These are phyloP conservation scores for Aphanomyces astaci DNA, from an alignment of 352 stramenopile genomes.

Conservation along the genomic window DNA sequence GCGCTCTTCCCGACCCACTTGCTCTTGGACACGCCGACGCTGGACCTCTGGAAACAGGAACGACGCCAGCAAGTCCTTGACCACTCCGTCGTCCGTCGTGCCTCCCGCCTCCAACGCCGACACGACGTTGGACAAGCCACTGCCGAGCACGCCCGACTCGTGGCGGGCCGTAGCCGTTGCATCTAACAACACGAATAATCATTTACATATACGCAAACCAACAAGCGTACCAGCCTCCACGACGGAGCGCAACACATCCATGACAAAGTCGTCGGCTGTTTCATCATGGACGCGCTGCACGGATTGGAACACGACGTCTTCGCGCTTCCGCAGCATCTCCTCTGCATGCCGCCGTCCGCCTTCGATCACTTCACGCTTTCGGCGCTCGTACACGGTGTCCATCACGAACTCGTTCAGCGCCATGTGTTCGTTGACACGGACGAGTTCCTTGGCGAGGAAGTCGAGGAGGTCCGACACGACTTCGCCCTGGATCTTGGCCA, in stretches of 20 bases:
- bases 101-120: slow-evolving; percentile 37
- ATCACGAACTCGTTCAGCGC: slow-evolving; percentile 67
- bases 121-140: slow-evolving; percentile 42
- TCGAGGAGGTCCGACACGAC: slow-evolving; percentile 84
- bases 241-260: slow-evolving; percentile 54
- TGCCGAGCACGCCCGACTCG: slow-evolving; percentile 46
- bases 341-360: slow-evolving; percentile 81
- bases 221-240: slow-evolving; percentile 34
- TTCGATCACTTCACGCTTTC: slow-evolving; percentile 75
- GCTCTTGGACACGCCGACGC: slow-evolving; percentile 45
- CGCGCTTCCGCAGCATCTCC: slow-evolving; percentile 63
- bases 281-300: slow-evolving; percentile 75
- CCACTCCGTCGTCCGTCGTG: slow-evolving; percentile 50
- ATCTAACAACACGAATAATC: slow-evolving; percentile 3
- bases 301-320: slow-evolving; percentile 74
- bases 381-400: slow-evolving; percentile 54
- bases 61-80: slow-evolving; percentile 71
- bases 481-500: slow-evolving; percentile 75
- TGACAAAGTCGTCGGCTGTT: slow-evolving; percentile 60
- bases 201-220: neutral
- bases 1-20: slow-evolving; percentile 48
- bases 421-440: slow-evolving; percentile 65
- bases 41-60: slow-evolving; percentile 76
- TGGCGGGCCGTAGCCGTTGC: slow-evolving; percentile 34
- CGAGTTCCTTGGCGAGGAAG: slow-evolving; percentile 85